Conservation (phyloP, 2,329 filamentous ascomycete species). For the Neopestalotiopsis rosae region DNA sequence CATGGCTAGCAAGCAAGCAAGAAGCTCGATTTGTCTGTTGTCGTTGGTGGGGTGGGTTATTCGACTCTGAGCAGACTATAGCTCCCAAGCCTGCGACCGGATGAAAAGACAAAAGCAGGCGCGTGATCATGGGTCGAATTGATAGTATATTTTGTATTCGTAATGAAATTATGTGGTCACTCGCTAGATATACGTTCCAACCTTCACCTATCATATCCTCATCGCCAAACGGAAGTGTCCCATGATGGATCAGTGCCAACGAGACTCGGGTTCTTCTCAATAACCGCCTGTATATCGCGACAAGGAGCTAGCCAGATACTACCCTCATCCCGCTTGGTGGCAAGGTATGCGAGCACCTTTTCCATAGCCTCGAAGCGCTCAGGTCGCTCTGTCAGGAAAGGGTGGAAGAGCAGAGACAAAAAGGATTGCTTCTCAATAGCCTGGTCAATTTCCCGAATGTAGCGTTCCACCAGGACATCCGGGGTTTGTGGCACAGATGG, state of each 20-base stretch:
- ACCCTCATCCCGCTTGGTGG: background rate
- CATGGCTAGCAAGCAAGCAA: no score
- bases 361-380: background rate
- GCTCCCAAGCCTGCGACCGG: no score
- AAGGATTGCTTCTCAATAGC: background rate
- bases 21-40: no score
- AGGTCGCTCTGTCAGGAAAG: background rate
- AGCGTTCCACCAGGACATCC: background rate
- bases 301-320: slow-evolving; percentile 3
- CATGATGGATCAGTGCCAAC: background rate
- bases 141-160: no score
- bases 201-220: background rate
- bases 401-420: background rate
- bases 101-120: no score
- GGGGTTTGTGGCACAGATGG: background rate
- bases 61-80: no score
- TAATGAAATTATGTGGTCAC: no score
- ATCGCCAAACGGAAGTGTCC: background rate
- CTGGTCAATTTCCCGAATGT: background rate
- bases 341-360: slow-evolving; percentile 1
- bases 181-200: no score
- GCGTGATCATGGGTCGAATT: no score
- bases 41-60: no score
- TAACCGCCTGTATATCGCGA: background rate
- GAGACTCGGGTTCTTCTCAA: background rate